Evolutionary conservation across 768 basidiomycete genomes (phyloP).

Genomic region (Panaeolus cyanescens): DNA sequence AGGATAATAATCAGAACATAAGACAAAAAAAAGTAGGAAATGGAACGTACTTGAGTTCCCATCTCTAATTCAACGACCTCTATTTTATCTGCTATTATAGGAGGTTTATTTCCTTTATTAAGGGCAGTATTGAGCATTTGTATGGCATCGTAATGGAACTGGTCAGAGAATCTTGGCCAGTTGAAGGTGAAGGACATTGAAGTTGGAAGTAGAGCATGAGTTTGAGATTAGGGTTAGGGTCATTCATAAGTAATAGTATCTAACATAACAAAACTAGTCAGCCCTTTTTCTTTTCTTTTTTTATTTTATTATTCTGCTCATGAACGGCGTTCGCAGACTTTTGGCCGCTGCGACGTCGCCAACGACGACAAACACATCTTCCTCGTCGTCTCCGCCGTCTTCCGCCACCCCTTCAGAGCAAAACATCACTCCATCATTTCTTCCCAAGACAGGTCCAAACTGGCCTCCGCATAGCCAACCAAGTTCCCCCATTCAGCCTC

Average conservation of each 20-base stretch:
- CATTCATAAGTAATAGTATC: background rate
- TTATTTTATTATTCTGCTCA: constrained; percentile 21
- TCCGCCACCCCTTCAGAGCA: constrained; percentile 12
- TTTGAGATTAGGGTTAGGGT: background rate
- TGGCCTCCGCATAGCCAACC: constrained; percentile 49
- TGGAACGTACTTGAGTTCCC: constrained; percentile 83
- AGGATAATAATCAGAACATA: constrained; percentile 5
- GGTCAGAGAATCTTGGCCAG: constrained; percentile 97
- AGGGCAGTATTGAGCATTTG: constrained; percentile 96
- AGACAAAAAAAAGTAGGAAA: background rate
- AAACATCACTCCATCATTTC: constrained; percentile 2
- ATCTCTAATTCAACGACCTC: constrained; percentile 99
- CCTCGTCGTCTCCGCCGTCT: constrained; percentile 17
- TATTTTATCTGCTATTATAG: constrained; percentile 95
- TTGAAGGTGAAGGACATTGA: constrained; percentile 89
- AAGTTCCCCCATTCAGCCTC: constrained; percentile 21
- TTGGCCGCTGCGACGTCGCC: constrained; percentile 44
- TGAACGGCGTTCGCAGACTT: constrained; percentile 77
- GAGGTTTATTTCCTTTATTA: constrained; percentile 96
- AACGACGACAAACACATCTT: constrained; percentile 19
- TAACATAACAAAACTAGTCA: too few relatives aligned
- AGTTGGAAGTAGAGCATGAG: background rate
- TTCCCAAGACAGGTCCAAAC: constrained; percentile 36
- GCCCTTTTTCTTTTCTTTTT: background rate
- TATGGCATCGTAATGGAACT: constrained; percentile 94